Conservation (phyloP, 2,329 filamentous ascomycete species). For the Penicillium capsulatum region DNA sequence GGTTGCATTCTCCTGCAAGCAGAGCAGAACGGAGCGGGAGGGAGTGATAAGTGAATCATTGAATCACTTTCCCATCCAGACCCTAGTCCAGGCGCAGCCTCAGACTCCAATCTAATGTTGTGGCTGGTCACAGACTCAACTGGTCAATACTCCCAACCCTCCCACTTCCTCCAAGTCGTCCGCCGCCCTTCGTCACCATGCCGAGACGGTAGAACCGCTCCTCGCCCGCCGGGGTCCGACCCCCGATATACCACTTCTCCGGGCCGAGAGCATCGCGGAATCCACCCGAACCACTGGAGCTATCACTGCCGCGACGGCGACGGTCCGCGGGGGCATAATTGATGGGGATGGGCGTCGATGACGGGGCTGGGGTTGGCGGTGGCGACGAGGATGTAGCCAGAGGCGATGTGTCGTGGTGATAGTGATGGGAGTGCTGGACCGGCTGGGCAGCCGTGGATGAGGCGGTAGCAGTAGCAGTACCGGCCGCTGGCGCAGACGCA, state of each 20-base stretch:
- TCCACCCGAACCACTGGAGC: constrained; percentile 45
- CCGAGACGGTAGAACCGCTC: constrained; percentile 48
- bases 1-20: too few species aligned
- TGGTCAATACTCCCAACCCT: constrained; percentile 48
- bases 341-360: constrained; percentile 39
- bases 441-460: constrained; percentile 29
- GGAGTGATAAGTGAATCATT: too few species aligned
- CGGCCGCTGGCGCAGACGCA: neutral
- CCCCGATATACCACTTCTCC: constrained; percentile 52
- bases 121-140: constrained; percentile 48
- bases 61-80: too few species aligned
- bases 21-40: too few species aligned
- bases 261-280: constrained; percentile 46
- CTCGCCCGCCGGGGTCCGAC: constrained; percentile 45
- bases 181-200: constrained; percentile 45
- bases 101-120: neutral
- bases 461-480: constrained; percentile 7
- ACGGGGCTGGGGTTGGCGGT: constrained; percentile 24
- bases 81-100: neutral
- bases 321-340: constrained; percentile 32
- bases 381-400: constrained; percentile 20
- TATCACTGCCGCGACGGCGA: constrained; percentile 46
- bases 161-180: constrained; percentile 39
- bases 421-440: constrained; percentile 34
- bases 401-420: constrained; percentile 36